Conservation (phyloP, 2,329 filamentous ascomycete genomes). For the Botrytis deweyae region DNA sequence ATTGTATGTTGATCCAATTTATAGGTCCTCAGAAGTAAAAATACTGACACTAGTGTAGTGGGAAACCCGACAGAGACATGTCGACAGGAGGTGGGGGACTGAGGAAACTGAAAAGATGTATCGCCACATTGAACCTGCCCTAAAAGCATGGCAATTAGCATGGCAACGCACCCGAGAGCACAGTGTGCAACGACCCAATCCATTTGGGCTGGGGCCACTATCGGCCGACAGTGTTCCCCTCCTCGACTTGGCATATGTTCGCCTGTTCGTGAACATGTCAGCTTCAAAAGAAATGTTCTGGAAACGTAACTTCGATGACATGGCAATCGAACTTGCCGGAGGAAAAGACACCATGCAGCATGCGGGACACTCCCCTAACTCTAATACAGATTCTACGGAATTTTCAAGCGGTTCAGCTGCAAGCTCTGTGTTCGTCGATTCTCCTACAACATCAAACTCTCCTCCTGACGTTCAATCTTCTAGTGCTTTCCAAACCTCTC, state of each 20-base stretch:
- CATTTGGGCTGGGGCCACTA: constrained; percentile 75
- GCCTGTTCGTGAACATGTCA: constrained; percentile 90
- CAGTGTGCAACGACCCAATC: constrained; percentile 80
- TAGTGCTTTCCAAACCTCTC: constrained; percentile 28
- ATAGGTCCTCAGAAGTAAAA: no score
- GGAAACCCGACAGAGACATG: constrained; percentile 90
- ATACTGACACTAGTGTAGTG: constrained; percentile 47
- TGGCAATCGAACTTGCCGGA: constrained; percentile 81
- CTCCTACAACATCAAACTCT: constrained; percentile 52
- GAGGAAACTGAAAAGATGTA: constrained; percentile 97
- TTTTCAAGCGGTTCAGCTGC: constrained; percentile 41
- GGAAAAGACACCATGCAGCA: constrained; percentile 75
- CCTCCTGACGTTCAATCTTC: constrained; percentile 42
- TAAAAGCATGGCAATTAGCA: constrained; percentile 90
- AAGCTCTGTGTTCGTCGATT: constrained; percentile 50
- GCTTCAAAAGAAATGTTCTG: constrained; percentile 91
- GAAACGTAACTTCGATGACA: constrained; percentile 88
- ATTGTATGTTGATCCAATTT: constrained; percentile 48
- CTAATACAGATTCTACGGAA: constrained; percentile 43
- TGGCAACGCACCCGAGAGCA: constrained; percentile 87
- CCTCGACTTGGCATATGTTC: constrained; percentile 86
- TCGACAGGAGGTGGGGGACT: constrained; percentile 84
- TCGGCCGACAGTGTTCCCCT: constrained; percentile 90
- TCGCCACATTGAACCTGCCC: constrained; percentile 85
- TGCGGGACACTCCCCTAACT: constrained; percentile 58